A percentile compares a stretch with the other conserved stretches of the same genome.
Evolutionary conservation across 2,329 filamentous ascomycete genomes (phyloP).

Genomic region (Gliomastix tumulicola): DNA sequence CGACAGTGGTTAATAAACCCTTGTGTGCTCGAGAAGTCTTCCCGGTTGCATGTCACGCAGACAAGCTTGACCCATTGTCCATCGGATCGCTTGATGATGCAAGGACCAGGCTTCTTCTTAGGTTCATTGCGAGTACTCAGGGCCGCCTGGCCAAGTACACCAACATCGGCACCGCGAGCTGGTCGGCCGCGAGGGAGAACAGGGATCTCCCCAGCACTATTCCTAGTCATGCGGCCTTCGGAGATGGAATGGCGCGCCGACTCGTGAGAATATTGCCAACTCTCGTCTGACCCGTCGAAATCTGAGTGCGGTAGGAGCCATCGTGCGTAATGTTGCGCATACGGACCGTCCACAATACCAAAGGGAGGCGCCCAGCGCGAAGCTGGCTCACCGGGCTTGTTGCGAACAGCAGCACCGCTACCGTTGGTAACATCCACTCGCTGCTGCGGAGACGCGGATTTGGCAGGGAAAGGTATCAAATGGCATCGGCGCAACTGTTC

Average conservation of each 20-base stretch:
- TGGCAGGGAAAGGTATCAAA: conserved; percentile 81
- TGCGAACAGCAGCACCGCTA: conserved; percentile 62
- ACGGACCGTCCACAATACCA: conserved; percentile 86
- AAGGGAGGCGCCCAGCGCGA: conserved; percentile 80
- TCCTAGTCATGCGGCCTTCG: conserved; percentile 75
- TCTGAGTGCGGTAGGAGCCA: conserved; percentile 87
- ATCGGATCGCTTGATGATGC: conserved; percentile 79
- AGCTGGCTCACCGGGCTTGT: conserved; percentile 53
- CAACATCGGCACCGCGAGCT: conserved; percentile 40
- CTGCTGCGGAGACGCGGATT: conserved; percentile 57
- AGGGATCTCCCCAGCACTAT: conserved; percentile 46
- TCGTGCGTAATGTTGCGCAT: conserved; percentile 88
- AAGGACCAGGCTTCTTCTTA: conserved; percentile 60
- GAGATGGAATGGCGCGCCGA: conserved; percentile 30
- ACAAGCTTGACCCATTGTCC: conserved; percentile 83
- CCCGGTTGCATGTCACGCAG: conserved; percentile 80
- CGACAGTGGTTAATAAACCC: conserved; percentile 99
- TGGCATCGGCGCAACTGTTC: conserved; percentile 92
- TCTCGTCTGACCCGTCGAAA: conserved; percentile 65
- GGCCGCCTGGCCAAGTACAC: no score
- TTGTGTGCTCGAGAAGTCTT: conserved; percentile 92
- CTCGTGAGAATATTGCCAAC: conserved; percentile 34
- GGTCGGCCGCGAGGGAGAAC: conserved; percentile 43
- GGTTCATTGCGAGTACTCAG: conserved; percentile 21
- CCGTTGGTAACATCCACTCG: conserved; percentile 68